Percentiles rank a stretch among this genome's conserved stretches.
Conservation (phyloP, 148 eudicot species). For the Pharnaceum exiguum region DNA sequence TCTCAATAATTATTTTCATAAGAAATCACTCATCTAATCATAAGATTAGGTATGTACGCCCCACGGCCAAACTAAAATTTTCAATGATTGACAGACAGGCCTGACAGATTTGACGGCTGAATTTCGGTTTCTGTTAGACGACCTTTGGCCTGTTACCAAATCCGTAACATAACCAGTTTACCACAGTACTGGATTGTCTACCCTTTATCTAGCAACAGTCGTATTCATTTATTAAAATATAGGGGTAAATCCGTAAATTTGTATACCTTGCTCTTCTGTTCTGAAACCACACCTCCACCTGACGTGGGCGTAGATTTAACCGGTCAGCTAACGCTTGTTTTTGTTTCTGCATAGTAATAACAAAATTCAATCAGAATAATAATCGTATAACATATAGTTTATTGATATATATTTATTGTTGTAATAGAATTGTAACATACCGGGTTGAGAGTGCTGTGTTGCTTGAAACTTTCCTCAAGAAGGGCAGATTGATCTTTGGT, state of each 20-base stretch:
- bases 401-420: neutral
- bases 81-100: too few species aligned
- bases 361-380: neutral
- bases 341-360: conserved; percentile 74
- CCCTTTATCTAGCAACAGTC: too few species aligned
- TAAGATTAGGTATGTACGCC: too few species aligned
- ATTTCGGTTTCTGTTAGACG: too few species aligned
- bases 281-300: conserved; percentile 93
- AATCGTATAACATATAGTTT: too few species aligned
- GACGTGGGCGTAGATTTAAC: conserved; percentile 75
- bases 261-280: conserved; percentile 69
- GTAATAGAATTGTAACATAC: conserved; percentile 21
- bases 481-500: conserved; percentile 61
- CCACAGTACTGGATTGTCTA: too few species aligned
- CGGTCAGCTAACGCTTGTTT: conserved; percentile 69
- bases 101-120: too few species aligned
- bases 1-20: too few species aligned
- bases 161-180: too few species aligned
- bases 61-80: too few species aligned
- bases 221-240: neutral
- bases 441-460: conserved; percentile 62
- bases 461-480: conserved; percentile 67
- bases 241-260: neutral
- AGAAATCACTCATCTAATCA: too few species aligned
- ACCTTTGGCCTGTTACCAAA: too few species aligned